phyloP scores from a whole-genome alignment of 73 alveolate genomes.

The Tetrahymena malaccensis region DNA sequence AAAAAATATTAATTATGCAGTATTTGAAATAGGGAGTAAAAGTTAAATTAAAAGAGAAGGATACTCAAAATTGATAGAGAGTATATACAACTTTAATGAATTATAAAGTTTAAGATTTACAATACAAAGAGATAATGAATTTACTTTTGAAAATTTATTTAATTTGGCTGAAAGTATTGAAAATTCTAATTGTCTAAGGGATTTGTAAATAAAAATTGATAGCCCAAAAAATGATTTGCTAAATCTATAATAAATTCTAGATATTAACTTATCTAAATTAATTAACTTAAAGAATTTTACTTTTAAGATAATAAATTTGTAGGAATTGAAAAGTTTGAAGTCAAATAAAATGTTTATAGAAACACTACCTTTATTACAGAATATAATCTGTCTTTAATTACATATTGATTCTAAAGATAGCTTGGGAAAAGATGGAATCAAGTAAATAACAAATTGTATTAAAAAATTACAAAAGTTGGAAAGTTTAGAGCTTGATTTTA shows the following conservation, averaged over 20 bases:
- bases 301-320: too few species aligned
- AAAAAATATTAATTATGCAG: too few species aligned
- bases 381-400: background rate
- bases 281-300: background rate
- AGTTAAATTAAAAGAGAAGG: background rate
- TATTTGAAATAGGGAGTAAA: background rate
- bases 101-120: background rate
- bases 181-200: background rate
- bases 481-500: background rate
- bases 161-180: background rate
- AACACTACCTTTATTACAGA: background rate
- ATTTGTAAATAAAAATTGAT: background rate
- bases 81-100: background rate
- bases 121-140: background rate
- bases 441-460: background rate
- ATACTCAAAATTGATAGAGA: background rate
- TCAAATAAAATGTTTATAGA: background rate
- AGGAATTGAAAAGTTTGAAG: background rate
- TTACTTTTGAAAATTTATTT: background rate
- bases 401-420: background rate
- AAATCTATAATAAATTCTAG: background rate
- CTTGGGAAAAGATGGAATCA: background rate
- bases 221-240: background rate
- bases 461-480: background rate
- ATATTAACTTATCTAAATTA: too few species aligned